Percentiles rank a stretch among this genome's conserved stretches.
Conservation (phyloP, 2,329 filamentous ascomycete genomes). For the Beauveria australis region DNA sequence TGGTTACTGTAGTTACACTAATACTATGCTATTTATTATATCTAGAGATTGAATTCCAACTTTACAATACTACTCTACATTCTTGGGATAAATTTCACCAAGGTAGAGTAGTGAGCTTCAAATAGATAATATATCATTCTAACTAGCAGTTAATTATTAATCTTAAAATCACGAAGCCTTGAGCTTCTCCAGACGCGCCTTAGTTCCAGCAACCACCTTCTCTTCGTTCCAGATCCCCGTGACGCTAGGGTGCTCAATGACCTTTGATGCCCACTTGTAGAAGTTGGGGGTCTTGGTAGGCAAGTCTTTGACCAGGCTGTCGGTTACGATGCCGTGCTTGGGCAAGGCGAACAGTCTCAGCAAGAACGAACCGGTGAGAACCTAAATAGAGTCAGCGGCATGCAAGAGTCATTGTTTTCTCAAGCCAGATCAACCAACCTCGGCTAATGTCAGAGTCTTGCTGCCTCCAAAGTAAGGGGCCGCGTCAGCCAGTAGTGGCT, state of each 20-base stretch:
- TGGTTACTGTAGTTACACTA: too few species aligned
- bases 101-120: too few species aligned
- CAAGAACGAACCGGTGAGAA: conserved; percentile 58
- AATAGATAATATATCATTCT: too few species aligned
- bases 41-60: too few species aligned
- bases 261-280: conserved; percentile 55
- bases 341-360: conserved; percentile 48
- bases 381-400: conserved; percentile 30
- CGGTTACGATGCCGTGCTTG: conserved; percentile 46
- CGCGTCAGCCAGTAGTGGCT: conserved; percentile 54
- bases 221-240: conserved; percentile 43
- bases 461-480: conserved; percentile 58
- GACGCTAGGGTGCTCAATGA: conserved; percentile 57
- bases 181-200: conserved; percentile 15
- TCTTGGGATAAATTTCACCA: too few species aligned
- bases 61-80: too few species aligned
- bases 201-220: conserved; percentile 13
- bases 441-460: conserved; percentile 59
- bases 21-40: too few species aligned
- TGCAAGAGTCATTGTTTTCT: neutral
- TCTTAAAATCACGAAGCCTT: neutral
- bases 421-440: conserved; percentile 40
- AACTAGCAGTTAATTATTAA: too few species aligned
- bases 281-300: conserved; percentile 55
- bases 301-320: conserved; percentile 36